These are phyloP conservation scores for Serendipita sp. DNA, from an alignment of 1,284 basidiomycete species.

Conservation along the genomic window DNA sequence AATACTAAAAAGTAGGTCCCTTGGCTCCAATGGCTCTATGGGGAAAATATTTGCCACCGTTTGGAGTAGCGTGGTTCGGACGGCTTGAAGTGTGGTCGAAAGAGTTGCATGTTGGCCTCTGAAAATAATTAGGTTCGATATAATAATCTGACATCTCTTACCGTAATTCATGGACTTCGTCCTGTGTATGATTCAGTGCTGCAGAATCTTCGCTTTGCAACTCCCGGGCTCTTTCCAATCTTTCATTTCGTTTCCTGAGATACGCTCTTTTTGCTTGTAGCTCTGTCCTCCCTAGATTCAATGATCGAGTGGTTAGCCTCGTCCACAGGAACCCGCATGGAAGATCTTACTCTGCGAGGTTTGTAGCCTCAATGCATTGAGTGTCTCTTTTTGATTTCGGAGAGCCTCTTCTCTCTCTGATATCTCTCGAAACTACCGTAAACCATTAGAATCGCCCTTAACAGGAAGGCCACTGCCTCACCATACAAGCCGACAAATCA, in stretches of 20 bases:
- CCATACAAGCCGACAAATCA: constrained; percentile 30
- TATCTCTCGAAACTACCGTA: constrained; percentile 41
- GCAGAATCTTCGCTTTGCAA: too few species aligned
- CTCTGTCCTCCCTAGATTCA: too few species aligned
- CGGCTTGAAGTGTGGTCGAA: constrained; percentile 35
- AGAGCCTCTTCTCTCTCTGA: constrained; percentile 44
- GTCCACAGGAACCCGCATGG: background rate
- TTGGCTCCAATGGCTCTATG: constrained; percentile 68
- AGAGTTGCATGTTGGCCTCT: constrained; percentile 35
- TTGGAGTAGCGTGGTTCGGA: constrained; percentile 58
- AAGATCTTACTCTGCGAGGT: constrained; percentile 33
- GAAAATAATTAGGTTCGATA: constrained; percentile 6
- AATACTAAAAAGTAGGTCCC: constrained; percentile 75
- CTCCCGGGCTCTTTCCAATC: too few species aligned
- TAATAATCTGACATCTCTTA: constrained; percentile 21
- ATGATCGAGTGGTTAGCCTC: too few species aligned
- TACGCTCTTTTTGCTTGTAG: too few species aligned
- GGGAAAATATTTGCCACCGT: constrained; percentile 72
- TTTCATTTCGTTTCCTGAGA: too few species aligned
- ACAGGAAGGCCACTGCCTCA: constrained; percentile 23
- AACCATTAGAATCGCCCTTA: constrained; percentile 10
- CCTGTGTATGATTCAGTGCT: background rate
- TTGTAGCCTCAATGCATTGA: constrained; percentile 26
- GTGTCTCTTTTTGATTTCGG: constrained; percentile 30
- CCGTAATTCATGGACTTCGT: constrained; percentile 19